Evolutionary conservation across 345 rosid genomes (phyloP).

Genomic region (Sisymbrium altissimum): DNA sequence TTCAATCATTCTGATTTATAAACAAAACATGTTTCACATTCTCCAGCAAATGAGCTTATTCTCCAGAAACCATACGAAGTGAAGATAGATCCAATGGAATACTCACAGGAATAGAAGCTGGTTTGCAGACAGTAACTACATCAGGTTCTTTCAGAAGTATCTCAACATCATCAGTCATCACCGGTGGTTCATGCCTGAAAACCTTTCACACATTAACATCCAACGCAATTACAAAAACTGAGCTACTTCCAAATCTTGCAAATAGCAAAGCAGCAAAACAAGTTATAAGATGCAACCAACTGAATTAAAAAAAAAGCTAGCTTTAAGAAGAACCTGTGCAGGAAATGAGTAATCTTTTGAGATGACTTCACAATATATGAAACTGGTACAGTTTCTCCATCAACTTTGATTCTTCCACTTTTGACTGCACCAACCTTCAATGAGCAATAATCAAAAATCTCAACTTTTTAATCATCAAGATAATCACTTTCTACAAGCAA

Average conservation of each 20-base stretch:
- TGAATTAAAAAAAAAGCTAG: background rate
- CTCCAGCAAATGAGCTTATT: background rate
- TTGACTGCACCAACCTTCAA: slow-evolving; percentile 75
- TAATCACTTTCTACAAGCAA: background rate
- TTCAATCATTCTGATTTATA: background rate
- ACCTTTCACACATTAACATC: slow-evolving; percentile 31
- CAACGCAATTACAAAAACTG: background rate
- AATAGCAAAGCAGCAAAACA: background rate
- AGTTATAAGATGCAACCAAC: background rate
- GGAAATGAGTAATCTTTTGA: slow-evolving; percentile 85
- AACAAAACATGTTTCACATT: background rate
- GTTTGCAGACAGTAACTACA: slow-evolving; percentile 82
- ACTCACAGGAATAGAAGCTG: slow-evolving; percentile 86
- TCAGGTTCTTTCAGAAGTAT: slow-evolving; percentile 67
- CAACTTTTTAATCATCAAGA: background rate
- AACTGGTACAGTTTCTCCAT: slow-evolving; percentile 68
- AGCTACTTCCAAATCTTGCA: background rate
- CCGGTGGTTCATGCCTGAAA: slow-evolving; percentile 93
- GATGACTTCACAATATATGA: slow-evolving; percentile 70
- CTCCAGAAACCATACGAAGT: too few species aligned
- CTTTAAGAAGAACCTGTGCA: slow-evolving; percentile 59
- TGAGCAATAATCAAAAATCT: background rate
- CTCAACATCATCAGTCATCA: slow-evolving; percentile 54
- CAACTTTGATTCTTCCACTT: slow-evolving; percentile 82
- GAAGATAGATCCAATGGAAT: background rate